phyloP scores from a whole-genome alignment of 2,329 filamentous ascomycete species.

The Penicillium sp. region DNA sequence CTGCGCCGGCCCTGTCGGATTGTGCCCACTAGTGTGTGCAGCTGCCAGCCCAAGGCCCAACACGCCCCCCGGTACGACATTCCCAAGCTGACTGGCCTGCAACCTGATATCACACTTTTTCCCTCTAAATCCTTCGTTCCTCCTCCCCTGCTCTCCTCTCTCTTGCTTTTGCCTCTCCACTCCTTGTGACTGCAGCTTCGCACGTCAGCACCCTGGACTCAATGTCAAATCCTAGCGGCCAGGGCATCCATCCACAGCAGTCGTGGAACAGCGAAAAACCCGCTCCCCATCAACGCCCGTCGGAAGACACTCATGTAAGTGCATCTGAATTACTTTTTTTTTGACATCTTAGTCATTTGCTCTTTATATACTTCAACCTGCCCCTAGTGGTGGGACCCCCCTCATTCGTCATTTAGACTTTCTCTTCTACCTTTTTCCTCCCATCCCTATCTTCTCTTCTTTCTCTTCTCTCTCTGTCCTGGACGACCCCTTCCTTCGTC shows the following conservation, averaged over 20 bases:
- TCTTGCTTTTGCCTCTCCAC: constrained; percentile 8
- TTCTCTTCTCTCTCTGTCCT: background rate
- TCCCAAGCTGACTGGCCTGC: constrained; percentile 15
- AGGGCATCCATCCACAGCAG: constrained; percentile 15
- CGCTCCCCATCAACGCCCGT: constrained; percentile 7
- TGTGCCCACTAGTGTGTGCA: constrained; percentile 15
- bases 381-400: constrained; percentile 14
- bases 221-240: constrained; percentile 15
- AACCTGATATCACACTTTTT: constrained; percentile 14
- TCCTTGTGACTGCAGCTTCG: constrained; percentile 11
- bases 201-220: constrained; percentile 14
- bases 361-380: constrained; percentile 22
- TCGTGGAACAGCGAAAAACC: constrained; percentile 13
- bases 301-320: constrained; percentile 14
- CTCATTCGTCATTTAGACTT: constrained; percentile 18
- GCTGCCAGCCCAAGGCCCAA: constrained; percentile 13
- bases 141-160: constrained; percentile 2
- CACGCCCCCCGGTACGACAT: constrained; percentile 13
- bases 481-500: background rate
- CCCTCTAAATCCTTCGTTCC: constrained; percentile 12
- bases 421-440: constrained; percentile 17
- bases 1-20: constrained; percentile 14
- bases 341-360: constrained; percentile 2
- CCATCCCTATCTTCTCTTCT: constrained; percentile 13
- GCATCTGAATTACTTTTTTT: background rate